Evolutionary conservation across 2,329 filamentous ascomycete species (phyloP).

Genomic region (Talaromyces albobiverticillius): DNA sequence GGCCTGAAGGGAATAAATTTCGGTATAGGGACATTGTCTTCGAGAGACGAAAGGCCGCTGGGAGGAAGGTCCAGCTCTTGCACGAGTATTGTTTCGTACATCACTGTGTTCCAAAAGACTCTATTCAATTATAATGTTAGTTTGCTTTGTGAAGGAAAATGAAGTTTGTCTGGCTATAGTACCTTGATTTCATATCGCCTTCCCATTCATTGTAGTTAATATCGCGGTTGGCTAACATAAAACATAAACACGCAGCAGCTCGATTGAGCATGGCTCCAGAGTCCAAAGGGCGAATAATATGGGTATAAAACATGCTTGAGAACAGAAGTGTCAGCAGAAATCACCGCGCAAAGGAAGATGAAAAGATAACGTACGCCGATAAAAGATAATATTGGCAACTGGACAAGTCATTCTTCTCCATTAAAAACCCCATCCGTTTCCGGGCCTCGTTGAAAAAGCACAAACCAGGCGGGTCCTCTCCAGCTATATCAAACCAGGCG

Average conservation of each 20-base stretch:
- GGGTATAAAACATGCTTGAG: constrained; percentile 48
- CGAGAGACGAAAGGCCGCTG: constrained; percentile 50
- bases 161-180: neutral
- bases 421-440: constrained; percentile 51
- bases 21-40: constrained; percentile 53
- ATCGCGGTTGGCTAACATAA: constrained; percentile 44
- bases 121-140: constrained; percentile 20
- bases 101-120: constrained; percentile 55
- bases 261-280: constrained; percentile 54
- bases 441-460: constrained; percentile 56
- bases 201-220: constrained; percentile 51
- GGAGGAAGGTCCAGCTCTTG: constrained; percentile 54
- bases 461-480: constrained; percentile 44
- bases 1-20: constrained; percentile 50
- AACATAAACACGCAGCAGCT: constrained; percentile 51
- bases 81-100: constrained; percentile 56
- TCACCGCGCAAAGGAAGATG: neutral
- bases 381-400: constrained; percentile 54
- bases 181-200: constrained; percentile 52
- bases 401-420: constrained; percentile 50
- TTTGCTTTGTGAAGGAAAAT: neutral
- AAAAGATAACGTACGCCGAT: constrained; percentile 37
- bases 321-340: constrained; percentile 2
- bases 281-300: constrained; percentile 53
- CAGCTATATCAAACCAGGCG: constrained; percentile 36